Evolutionary conservation across 768 basidiomycete species (phyloP).

Genomic region (Boletellus sp.): DNA sequence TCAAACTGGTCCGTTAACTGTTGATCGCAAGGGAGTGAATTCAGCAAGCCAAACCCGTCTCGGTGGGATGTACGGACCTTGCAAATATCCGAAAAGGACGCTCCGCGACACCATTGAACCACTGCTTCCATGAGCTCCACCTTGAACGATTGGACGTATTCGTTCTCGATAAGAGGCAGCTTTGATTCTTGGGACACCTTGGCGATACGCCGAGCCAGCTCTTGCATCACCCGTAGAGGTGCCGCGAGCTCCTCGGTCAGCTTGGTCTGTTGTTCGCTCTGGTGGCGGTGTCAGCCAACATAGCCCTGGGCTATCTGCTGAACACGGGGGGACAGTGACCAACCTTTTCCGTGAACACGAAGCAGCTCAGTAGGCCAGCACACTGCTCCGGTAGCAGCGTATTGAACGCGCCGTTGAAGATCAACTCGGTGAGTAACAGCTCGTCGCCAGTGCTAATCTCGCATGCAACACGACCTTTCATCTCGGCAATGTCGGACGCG

Average conservation of each 20-base stretch:
- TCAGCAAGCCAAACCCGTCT: not conserved
- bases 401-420: slow-evolving; percentile 97
- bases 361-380: slow-evolving; percentile 92
- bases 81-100: slow-evolving; percentile 93
- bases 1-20: slow-evolving; percentile 97
- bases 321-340: slow-evolving; percentile 8
- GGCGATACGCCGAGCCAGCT: slow-evolving; percentile 92
- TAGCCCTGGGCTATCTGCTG: not conserved
- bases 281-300: not conserved
- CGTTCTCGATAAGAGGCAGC: slow-evolving; percentile 82
- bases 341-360: slow-evolving; percentile 97
- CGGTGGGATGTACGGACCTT: slow-evolving; percentile 52
- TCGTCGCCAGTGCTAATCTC: slow-evolving; percentile 99
- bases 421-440: slow-evolving; percentile 89
- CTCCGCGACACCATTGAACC: slow-evolving; percentile 96
- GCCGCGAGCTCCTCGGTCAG: slow-evolving; percentile 92
- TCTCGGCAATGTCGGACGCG: slow-evolving; percentile 87
- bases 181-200: slow-evolving; percentile 95
- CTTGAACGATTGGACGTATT: slow-evolving; percentile 96
- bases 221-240: slow-evolving; percentile 92
- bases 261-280: slow-evolving; percentile 85
- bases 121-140: slow-evolving; percentile 99
- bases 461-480: slow-evolving; percentile 97
- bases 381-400: slow-evolving; percentile 85
- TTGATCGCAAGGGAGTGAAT: not conserved